These are phyloP conservation scores for Pontederia paniculata DNA, from an alignment of 176 grass and related monocot genomes.

Conservation along the genomic window DNA sequence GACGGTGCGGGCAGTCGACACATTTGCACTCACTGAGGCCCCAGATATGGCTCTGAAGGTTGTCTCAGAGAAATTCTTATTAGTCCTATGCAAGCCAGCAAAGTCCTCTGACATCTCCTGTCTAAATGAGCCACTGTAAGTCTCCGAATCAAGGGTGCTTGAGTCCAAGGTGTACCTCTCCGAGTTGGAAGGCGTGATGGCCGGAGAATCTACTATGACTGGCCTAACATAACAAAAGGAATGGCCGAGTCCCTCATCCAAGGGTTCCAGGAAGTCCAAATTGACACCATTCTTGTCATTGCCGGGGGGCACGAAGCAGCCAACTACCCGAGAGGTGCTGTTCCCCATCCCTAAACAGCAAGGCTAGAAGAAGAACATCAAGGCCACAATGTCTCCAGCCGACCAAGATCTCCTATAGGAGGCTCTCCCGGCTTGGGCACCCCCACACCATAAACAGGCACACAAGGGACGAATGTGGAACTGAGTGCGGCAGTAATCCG, in stretches of 20 bases:
- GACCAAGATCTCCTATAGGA: not conserved
- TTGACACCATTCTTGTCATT: constrained; percentile 44
- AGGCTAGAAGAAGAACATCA: constrained; percentile 3
- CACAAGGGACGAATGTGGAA: too few species aligned
- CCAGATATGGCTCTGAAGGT: constrained; percentile 76
- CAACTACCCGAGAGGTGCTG: constrained; percentile 73
- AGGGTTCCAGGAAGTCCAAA: constrained; percentile 66
- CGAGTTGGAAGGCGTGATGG: constrained; percentile 68
- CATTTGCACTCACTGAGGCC: constrained; percentile 80
- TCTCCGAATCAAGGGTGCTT: constrained; percentile 61
- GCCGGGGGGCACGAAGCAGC: constrained; percentile 65
- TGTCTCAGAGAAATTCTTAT: constrained; percentile 51
- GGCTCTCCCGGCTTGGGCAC: constrained; percentile 20
- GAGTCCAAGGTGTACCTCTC: constrained; percentile 82
- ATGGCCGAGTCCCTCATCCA: constrained; percentile 81
- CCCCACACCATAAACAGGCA: constrained; percentile 41
- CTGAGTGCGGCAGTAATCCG: not conserved
- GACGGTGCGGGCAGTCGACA: constrained; percentile 55
- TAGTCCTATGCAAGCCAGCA: constrained; percentile 19
- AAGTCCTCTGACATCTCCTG: constrained; percentile 42
- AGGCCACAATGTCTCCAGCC: constrained; percentile 15
- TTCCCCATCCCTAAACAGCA: constrained; percentile 49
- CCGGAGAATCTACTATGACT: constrained; percentile 45
- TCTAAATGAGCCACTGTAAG: constrained; percentile 53
- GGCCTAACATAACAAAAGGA: constrained; percentile 89